These are phyloP conservation scores for Aureobasidium sp. DNA, from an alignment of 2,329 filamentous ascomycete genomes.

Conservation along the genomic window DNA sequence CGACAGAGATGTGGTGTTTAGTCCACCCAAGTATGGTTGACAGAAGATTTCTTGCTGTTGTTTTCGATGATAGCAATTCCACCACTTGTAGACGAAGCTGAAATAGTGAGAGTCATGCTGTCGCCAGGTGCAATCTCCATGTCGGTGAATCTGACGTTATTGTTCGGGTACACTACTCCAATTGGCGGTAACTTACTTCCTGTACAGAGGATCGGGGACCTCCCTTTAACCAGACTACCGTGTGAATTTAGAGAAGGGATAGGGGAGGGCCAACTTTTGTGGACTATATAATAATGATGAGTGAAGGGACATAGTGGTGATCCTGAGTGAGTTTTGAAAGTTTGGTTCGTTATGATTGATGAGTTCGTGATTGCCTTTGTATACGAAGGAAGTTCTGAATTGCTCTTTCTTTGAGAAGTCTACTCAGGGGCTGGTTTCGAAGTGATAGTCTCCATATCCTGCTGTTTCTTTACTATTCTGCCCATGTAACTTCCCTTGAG, in stretches of 20 bases:
- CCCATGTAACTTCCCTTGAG: too few species aligned
- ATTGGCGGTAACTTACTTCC: conserved; percentile 4
- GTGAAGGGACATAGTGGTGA: too few species aligned
- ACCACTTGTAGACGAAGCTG: neutral
- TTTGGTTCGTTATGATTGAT: too few species aligned
- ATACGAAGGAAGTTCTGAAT: too few species aligned
- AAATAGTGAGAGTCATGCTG: neutral
- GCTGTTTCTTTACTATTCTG: too few species aligned
- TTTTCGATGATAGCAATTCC: neutral
- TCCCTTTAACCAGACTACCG: neutral
- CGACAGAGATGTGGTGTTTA: neutral
- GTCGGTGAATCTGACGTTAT: neutral
- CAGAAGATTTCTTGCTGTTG: neutral
- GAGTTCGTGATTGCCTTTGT: too few species aligned
- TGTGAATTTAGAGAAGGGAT: neutral
- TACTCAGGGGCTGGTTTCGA: too few species aligned
- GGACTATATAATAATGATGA: neutral
- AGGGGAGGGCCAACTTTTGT: neutral
- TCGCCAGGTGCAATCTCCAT: neutral
- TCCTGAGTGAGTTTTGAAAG: too few species aligned
- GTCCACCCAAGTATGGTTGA: neutral
- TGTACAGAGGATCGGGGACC: conserved; percentile 4
- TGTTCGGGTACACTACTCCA: neutral
- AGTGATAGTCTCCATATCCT: too few species aligned
- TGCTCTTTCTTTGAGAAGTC: neutral